These are phyloP conservation scores for Martiniozyma abietophila DNA, from an alignment of 805 yeast species.

Conservation along the genomic window DNA sequence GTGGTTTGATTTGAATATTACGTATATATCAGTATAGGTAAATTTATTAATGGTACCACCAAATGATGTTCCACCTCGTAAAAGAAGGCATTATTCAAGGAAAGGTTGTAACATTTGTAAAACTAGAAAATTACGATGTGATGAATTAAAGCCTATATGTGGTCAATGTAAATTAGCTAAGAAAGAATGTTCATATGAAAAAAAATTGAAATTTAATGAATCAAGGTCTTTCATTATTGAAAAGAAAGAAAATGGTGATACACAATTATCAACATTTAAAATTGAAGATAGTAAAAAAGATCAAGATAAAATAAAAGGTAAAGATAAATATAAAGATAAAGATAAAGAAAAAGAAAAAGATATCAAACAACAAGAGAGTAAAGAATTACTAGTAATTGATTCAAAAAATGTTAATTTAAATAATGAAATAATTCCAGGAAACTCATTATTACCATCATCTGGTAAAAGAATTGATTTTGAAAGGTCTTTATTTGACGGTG, in stretches of 20 bases:
- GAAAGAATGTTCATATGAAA: conserved; percentile 31
- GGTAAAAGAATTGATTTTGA: too few relatives aligned
- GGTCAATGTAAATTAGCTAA: conserved; percentile 31
- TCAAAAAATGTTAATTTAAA: too few relatives aligned
- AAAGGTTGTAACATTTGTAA: conserved; percentile 40
- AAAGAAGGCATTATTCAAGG: conserved; percentile 34
- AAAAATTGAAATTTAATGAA: conserved; percentile 25
- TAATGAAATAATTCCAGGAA: too few relatives aligned
- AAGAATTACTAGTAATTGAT: too few relatives aligned
- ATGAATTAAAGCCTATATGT: conserved; percentile 31
- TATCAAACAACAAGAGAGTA: too few relatives aligned
- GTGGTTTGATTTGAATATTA: too few relatives aligned
- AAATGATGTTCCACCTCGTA: conserved; percentile 16
- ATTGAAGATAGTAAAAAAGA: too few relatives aligned
- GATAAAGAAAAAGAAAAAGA: too few relatives aligned
- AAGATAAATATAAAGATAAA: too few relatives aligned
- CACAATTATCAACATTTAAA: conserved; percentile 2
- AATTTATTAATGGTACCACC: neutral
- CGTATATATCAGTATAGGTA: neutral
- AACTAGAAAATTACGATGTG: conserved; percentile 34
- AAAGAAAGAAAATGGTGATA: neutral
- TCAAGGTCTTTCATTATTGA: conserved; percentile 22
- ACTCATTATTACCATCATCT: too few relatives aligned
- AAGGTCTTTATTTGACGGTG: conserved; percentile 26
- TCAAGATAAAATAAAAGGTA: too few relatives aligned